Evolutionary conservation across 345 rosid species (phyloP).

Genomic region (Turnera subulata): DNA sequence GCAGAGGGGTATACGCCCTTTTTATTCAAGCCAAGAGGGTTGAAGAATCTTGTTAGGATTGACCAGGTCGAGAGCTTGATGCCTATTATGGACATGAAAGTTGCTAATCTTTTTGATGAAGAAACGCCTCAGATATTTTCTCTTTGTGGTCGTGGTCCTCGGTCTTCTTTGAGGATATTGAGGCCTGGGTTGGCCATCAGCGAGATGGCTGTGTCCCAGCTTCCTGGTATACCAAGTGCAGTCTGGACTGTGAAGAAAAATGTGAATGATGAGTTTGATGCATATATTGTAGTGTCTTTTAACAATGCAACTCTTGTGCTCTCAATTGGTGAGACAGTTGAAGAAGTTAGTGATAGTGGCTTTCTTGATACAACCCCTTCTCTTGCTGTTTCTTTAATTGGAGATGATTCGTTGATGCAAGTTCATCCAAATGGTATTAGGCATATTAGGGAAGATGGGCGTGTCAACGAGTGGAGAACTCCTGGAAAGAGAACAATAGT

Average conservation of each 20-base stretch:
- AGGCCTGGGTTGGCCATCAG: constrained; percentile 93
- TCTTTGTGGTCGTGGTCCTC: constrained; percentile 95
- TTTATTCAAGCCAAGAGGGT: constrained; percentile 85
- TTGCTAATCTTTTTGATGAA: constrained; percentile 87
- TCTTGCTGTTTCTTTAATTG: constrained; percentile 84
- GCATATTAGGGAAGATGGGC: constrained; percentile 97
- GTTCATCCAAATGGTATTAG: constrained; percentile 96
- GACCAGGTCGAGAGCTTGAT: constrained; percentile 96
- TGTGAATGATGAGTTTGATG: constrained; percentile 86
- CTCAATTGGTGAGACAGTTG: constrained; percentile 97
- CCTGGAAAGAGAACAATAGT: constrained; percentile 99
- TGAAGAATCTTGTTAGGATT: constrained; percentile 89
- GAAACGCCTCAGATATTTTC: constrained; percentile 93
- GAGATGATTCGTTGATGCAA: constrained; percentile 98
- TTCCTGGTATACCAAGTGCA: constrained; percentile 98
- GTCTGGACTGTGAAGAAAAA: constrained; percentile 99
- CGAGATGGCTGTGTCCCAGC: constrained; percentile 99
- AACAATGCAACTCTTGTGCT: constrained; percentile 95
- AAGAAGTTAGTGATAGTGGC: constrained; percentile 96
- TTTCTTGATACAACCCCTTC: constrained; percentile 97
- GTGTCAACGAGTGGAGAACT: constrained; percentile 97
- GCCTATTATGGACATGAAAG: constrained; percentile 98
- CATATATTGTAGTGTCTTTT: constrained; percentile 94
- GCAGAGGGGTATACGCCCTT: constrained; percentile 97
- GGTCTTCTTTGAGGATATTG: constrained; percentile 84